Percentiles rank a stretch among this genome's conserved stretches.
Evolutionary conservation across 1,284 basidiomycete species (phyloP).

Genomic region (Trichosporon coremiiforme): DNA sequence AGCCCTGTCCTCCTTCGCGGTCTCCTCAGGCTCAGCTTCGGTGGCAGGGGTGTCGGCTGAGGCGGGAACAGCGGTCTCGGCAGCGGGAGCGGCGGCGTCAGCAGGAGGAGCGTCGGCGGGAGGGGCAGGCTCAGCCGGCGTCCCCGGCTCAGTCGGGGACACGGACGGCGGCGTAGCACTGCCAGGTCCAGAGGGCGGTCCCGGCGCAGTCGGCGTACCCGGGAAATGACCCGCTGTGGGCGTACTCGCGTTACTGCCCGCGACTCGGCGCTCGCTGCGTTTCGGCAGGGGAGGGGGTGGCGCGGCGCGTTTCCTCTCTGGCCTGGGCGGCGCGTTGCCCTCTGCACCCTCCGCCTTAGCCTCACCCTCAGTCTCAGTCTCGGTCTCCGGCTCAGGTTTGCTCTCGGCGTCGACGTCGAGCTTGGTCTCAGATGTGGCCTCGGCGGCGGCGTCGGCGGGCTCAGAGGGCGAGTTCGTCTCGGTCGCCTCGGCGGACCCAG

Average conservation of each 20-base stretch:
- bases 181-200: background rate
- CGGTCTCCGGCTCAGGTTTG: background rate
- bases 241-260: background rate
- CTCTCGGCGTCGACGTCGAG: background rate
- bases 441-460: no score
- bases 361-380: no score
- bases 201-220: constrained; percentile 1
- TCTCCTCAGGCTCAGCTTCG: constrained; percentile 25
- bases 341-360: no score
- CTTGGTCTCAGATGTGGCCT: background rate
- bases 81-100: no score
- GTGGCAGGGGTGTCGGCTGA: no score
- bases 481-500: constrained; percentile 14
- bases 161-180: background rate
- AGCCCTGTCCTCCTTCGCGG: constrained; percentile 24
- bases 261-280: constrained; percentile 5
- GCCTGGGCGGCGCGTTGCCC: background rate
- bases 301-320: constrained; percentile 8
- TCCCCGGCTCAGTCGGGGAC: background rate
- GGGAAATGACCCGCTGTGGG: constrained; percentile 4
- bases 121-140: background rate
- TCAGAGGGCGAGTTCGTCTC: background rate
- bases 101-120: no score
- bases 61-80: no score
- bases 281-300: background rate